Base-by-base conservation (phyloP, 2,329 filamentous ascomycete genomes). In the Fusarium pininemorale region DNA sequence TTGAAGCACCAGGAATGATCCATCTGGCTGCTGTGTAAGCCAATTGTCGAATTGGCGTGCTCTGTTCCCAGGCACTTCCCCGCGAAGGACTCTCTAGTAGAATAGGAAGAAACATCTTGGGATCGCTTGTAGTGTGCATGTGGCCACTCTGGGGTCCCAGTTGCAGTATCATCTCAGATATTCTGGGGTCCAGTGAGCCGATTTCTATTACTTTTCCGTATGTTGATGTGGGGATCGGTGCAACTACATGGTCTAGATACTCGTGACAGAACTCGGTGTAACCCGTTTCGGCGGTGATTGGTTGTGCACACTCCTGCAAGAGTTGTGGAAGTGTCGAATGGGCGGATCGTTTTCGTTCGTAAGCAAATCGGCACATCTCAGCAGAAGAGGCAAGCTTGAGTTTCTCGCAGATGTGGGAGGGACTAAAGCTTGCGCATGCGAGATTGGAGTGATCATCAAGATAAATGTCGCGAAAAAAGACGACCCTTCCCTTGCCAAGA, bases 381-480 rank as follows among this genome's bases (percentile, higher is more conserved):
- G 73, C 64, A 55, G 67, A 68, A 37, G 74, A 64, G 24, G 80
- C 70, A 7, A 89, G 77, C 7, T 83, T 81, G n/a, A 90, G 79
- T 42, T 81, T 82, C 38, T 81, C 66, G 73, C 81, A 84, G 70
- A 84, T 87, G 32, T 80, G 80, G 51, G 67, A 77, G 37, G 78
- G 84, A 72, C 72, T 73, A 66, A 82, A 84, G 7, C 66, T 69
- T 7, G 78, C 66, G 55, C 79, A 80, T 10, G 71, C 56, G 22
- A 81, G 65, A 37, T 57, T 70, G 15, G 70, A 75, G 64, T 72
- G 73, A 69, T 73, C 69, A 38, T 80, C 66, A 32, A 79, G 39
- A 39, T 89, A 85, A 3, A 96, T 81, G 54, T 94, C 92, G 63
- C 88, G 86, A 37, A 97, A 88, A 64, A 96, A 91, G 1, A 91